Conservation (phyloP, 148 eudicot genomes). For the Chenopodium berlandieri region DNA sequence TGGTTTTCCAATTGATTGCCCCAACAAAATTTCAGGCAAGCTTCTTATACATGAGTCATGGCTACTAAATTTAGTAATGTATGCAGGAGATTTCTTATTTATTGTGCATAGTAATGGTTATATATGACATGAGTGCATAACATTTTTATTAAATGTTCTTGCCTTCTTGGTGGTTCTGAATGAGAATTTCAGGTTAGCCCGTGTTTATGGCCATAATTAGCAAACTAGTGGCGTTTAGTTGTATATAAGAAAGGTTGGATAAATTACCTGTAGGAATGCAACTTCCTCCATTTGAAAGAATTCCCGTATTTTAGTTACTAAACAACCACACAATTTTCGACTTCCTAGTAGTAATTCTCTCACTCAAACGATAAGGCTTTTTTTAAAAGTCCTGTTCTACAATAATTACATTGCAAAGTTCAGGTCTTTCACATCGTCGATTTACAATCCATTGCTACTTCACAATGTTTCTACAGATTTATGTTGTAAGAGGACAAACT, state of each 20-base stretch:
- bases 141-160: background rate
- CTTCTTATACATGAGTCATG: background rate
- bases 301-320: too few relatives aligned
- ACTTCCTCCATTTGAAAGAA: too few relatives aligned
- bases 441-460: background rate
- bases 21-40: slow-evolving; percentile 32
- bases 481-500: slow-evolving; percentile 46
- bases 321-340: too few relatives aligned
- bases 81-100: background rate
- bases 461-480: slow-evolving; percentile 41
- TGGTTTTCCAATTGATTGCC: slow-evolving; percentile 32
- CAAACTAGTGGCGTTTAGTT: too few relatives aligned
- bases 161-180: background rate
- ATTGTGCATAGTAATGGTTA: background rate
- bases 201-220: background rate
- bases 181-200: background rate
- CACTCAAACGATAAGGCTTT: background rate
- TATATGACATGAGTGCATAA: background rate
- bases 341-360: too few relatives aligned
- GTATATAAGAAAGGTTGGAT: too few relatives aligned
- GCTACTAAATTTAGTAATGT: background rate
- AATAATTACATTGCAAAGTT: background rate
- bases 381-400: background rate
- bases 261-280: too few relatives aligned
- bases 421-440: background rate